A percentile compares a stretch with the other conserved stretches of the same genome.
Evolutionary conservation across 2,329 filamentous ascomycete species (phyloP).

Genomic region (Colletotrichum simmondsii): DNA sequence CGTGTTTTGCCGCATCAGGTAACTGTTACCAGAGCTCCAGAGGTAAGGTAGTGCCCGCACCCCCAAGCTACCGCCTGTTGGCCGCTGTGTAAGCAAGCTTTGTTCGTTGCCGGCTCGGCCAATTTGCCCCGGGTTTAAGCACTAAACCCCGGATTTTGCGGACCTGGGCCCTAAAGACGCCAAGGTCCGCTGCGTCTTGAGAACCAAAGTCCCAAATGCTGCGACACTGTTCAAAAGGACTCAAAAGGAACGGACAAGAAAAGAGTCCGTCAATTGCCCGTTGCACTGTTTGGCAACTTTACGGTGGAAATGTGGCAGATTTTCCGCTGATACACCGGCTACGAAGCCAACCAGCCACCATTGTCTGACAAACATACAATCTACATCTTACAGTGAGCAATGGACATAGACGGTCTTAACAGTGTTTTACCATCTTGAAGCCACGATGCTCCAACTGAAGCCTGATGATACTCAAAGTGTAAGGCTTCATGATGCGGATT

Average conservation of each 20-base stretch:
- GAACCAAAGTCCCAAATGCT: not conserved
- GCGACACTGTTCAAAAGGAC: not conserved
- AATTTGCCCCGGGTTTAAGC: not conserved
- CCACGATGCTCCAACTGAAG: not conserved
- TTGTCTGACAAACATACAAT: not conserved
- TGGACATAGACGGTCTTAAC: not conserved
- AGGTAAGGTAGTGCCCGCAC: not conserved
- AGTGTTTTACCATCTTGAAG: not conserved
- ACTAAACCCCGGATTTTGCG: not conserved
- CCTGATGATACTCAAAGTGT: not conserved
- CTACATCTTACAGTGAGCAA: not conserved
- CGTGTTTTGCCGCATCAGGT: not conserved
- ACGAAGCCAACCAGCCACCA: not conserved
- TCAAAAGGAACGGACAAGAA: not conserved
- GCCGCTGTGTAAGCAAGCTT: not conserved
- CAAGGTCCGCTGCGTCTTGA: not conserved
- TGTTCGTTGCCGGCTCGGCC: not conserved
- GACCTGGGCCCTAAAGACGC: not conserved
- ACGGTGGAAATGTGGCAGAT: not conserved
- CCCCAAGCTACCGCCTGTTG: not conserved
- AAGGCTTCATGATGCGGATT: not conserved
- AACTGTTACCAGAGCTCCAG: too few relatives aligned
- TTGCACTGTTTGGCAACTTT: not conserved
- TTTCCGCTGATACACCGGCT: not conserved
- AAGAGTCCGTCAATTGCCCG: not conserved